Base-by-base conservation (phyloP, 176 grass and related monocot genomes). In the Triticum turgidum region DNA sequence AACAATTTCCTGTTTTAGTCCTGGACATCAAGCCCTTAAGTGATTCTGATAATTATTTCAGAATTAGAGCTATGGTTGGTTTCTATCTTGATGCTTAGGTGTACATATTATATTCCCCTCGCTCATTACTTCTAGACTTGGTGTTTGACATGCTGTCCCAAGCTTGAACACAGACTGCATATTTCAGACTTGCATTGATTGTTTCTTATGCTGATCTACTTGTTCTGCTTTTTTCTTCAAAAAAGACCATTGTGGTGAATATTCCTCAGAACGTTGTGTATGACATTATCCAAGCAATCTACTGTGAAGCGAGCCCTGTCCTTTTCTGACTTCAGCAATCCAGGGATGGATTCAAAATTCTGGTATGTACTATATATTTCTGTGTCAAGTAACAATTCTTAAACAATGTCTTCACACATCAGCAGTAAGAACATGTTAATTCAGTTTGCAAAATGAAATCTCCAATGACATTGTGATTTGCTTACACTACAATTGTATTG, bases 281-380 rank as follows among this genome's bases (percentile, higher is more conserved):
- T 90, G 32, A 56, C 64, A 41, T n/a, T 71, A 65, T 54, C n/a
- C 29, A 32, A 63, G 51, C 44, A 64, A 71, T 69, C 30, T 65
- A 72, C n/a, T 41, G 13, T 45, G 11, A 39, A 76, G 67, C 10
- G 17, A 30, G 20, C 13, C 11, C 37, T 77, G 44, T 9, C 22
- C 17, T 45, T 83, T 24, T 65, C 49, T 72, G 32, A 59, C 25
- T 67, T 82, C 20, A 70, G 72, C 15, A 3, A 5, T 80, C 66
- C 12, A 82, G 29, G 25, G 62, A 35, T 86, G 63, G 11, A 52
- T 78, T 86, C 17, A n/a, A 80, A 61, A 64, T 82, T 82, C 63
- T 77, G 51, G 77, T 78, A 49, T 70, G 78, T 70, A 64, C 83
- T 2, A 13, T 15, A 38, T 64, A 82, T 38, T 34, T 86, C 9